phyloP scores from a whole-genome alignment of 805 yeast genomes.

The Cyberlindnera americana region DNA sequence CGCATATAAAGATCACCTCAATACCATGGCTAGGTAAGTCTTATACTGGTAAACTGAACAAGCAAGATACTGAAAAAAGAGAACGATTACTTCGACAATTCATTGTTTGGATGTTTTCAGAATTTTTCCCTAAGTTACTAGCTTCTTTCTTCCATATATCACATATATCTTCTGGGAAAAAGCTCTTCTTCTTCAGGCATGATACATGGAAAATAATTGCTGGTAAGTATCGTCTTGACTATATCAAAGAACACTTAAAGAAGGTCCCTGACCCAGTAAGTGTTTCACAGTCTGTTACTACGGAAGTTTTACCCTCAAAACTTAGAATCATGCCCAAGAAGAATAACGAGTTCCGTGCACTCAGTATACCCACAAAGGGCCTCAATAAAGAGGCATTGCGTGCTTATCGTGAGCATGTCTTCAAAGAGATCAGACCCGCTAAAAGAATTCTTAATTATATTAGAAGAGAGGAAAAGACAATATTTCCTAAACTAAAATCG shows the following conservation, averaged over 20 bases:
- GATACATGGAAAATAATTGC: conserved; percentile 50
- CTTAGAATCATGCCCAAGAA: conserved; percentile 58
- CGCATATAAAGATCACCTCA: conserved; percentile 38
- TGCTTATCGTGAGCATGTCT: conserved; percentile 32
- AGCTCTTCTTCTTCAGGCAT: conserved; percentile 52
- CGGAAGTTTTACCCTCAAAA: conserved; percentile 28
- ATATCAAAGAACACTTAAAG: conserved; percentile 37
- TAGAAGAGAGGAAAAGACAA: conserved; percentile 25
- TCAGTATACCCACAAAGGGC: conserved; percentile 51
- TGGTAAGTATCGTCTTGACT: conserved; percentile 39
- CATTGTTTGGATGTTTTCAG: conserved; percentile 54
- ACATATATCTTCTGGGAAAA: conserved; percentile 41
- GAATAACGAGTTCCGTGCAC: conserved; percentile 50
- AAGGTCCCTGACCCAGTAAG: conserved; percentile 18
- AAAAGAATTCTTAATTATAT: conserved; percentile 34
- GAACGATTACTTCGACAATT: conserved; percentile 37
- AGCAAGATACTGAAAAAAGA: conserved; percentile 41
- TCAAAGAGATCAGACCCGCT: conserved; percentile 42
- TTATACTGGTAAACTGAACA: conserved; percentile 27
- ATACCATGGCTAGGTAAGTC: conserved; percentile 53
- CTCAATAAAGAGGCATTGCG: conserved; percentile 27
- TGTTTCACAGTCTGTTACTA: conserved; percentile 18
- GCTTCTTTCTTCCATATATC: conserved; percentile 65
- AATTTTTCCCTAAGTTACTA: conserved; percentile 44
- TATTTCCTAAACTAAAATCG: conserved; percentile 37